Evolutionary conservation across 2,329 filamentous ascomycete species (phyloP).

Genomic region (Colletotrichum melonis): DNA sequence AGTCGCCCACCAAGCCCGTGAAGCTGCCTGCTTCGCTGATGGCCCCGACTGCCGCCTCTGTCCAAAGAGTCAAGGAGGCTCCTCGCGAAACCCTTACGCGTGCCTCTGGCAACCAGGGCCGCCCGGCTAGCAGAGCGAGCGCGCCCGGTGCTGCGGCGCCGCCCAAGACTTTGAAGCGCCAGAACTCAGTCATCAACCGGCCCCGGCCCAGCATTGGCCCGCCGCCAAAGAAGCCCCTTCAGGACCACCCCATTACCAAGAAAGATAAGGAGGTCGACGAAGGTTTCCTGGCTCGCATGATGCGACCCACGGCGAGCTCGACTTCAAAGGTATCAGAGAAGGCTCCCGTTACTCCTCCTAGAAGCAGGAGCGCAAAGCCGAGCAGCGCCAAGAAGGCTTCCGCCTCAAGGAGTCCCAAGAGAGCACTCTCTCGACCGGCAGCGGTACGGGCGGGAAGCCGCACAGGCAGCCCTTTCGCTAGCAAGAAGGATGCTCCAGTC

Average conservation of each 20-base stretch:
- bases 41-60: conserved; percentile 77
- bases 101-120: conserved; percentile 46
- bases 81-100: conserved; percentile 40
- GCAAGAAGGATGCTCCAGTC: conserved; percentile 10
- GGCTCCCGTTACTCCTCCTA: conserved; percentile 60
- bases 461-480: conserved; percentile 25
- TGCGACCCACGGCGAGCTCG: conserved; percentile 78
- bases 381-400: conserved; percentile 39
- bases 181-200: conserved; percentile 57
- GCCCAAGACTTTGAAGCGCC: conserved; percentile 53
- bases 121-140: conserved; percentile 60
- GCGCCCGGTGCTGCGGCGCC: conserved; percentile 42
- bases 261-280: conserved; percentile 71
- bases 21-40: conserved; percentile 75
- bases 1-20: conserved; percentile 76
- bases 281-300: conserved; percentile 83
- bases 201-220: conserved; percentile 66
- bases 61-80: conserved; percentile 64
- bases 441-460: neutral
- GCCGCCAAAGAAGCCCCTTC: conserved; percentile 67
- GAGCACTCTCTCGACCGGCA: conserved; percentile 37
- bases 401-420: conserved; percentile 31
- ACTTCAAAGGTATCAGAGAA: conserved; percentile 77
- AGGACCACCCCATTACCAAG: conserved; percentile 59
- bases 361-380: conserved; percentile 46